A percentile compares a stretch with the other conserved stretches of the same genome.
Conservation (phyloP, 345 rosid species). For the Populus deltoides region DNA sequence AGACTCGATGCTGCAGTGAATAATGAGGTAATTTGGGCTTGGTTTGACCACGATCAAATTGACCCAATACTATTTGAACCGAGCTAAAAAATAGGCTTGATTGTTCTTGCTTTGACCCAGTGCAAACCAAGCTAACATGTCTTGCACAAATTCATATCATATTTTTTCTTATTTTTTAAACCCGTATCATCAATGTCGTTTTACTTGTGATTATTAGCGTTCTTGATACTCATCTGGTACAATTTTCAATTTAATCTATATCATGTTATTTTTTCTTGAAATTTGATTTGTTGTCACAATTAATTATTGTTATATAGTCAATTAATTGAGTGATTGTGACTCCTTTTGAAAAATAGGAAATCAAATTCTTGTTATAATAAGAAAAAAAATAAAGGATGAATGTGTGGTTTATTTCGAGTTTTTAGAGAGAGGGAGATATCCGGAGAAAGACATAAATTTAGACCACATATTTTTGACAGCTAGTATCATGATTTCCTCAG, state of each 20-base stretch:
- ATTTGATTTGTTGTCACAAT: neutral
- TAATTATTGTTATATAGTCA: neutral
- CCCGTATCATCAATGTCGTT: neutral
- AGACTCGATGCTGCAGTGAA: too few species aligned
- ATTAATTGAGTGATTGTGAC: neutral
- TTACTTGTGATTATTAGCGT: neutral
- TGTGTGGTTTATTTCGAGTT: too few species aligned
- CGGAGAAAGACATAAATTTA: neutral
- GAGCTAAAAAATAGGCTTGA: too few species aligned
- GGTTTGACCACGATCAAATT: too few species aligned
- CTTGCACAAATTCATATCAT: too few species aligned
- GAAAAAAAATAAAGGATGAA: neutral
- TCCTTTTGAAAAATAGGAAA: neutral
- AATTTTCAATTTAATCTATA: neutral
- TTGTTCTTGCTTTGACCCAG: too few species aligned
- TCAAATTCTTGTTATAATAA: too few species aligned
- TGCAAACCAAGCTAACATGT: too few species aligned
- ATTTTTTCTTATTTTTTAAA: too few species aligned
- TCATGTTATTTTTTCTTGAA: neutral
- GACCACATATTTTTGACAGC: neutral
- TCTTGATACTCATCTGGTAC: neutral
- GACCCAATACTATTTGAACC: too few species aligned
- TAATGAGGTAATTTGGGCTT: too few species aligned
- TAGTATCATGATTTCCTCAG: neutral
- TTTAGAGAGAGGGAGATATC: too few species aligned